Evolutionary conservation across 257 asterid genomes (phyloP).

Genomic region (Mentha longifolia): DNA sequence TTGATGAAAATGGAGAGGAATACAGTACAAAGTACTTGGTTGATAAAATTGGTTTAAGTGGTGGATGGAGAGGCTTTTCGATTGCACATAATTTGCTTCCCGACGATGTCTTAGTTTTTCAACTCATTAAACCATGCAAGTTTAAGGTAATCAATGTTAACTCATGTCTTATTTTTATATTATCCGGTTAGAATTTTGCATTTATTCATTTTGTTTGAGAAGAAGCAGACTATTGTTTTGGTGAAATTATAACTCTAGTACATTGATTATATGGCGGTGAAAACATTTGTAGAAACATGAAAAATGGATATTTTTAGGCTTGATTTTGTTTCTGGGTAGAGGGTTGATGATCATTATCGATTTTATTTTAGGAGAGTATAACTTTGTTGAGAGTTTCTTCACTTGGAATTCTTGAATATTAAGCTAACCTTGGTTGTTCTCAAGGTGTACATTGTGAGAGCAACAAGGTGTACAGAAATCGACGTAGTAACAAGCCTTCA

Average conservation of each 20-base stretch:
- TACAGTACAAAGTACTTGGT: constrained; percentile 43
- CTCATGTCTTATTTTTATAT: background rate
- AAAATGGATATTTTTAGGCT: no score
- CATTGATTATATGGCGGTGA: no score
- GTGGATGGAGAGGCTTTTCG: constrained; percentile 79
- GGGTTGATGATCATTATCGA: no score
- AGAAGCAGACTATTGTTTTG: background rate
- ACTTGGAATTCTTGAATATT: no score
- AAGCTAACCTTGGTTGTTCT: constrained; percentile 1
- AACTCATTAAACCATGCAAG: constrained; percentile 49
- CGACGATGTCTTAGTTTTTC: constrained; percentile 68
- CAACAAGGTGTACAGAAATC: constrained; percentile 36
- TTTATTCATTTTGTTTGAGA: no score
- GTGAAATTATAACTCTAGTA: background rate
- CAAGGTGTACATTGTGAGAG: constrained; percentile 61
- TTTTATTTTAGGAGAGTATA: no score
- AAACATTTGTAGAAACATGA: no score
- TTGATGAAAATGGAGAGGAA: constrained; percentile 50
- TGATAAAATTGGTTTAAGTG: constrained; percentile 62
- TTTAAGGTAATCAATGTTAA: constrained; percentile 37
- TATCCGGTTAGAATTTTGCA: constrained; percentile 10
- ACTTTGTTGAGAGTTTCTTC: no score
- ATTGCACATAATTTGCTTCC: constrained; percentile 53
- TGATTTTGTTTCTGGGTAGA: no score
- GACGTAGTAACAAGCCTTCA: constrained; percentile 47